Evolutionary conservation across 1,284 basidiomycete species (phyloP).

Genomic region (Phylloboletellus chloephorus): DNA sequence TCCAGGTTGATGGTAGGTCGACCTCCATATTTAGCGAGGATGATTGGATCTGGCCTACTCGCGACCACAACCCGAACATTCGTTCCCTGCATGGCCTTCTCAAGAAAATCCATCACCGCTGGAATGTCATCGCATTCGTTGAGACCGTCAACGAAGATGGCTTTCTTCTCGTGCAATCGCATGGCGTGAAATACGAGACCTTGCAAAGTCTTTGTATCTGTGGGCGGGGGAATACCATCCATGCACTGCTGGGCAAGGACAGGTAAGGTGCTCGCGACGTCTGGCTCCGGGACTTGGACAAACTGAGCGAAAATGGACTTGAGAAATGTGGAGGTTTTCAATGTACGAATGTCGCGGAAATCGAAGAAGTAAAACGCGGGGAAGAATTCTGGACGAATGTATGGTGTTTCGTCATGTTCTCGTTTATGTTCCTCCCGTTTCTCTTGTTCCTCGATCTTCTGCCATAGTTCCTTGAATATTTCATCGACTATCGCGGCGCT

Average conservation of each 20-base stretch:
- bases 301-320: conserved; percentile 28
- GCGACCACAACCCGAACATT: conserved; percentile 24
- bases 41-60: conserved; percentile 21
- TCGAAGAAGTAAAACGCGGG: conserved; percentile 29
- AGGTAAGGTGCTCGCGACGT: conserved; percentile 20
- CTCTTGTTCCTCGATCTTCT: conserved; percentile 23
- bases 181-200: conserved; percentile 26
- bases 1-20: conserved; percentile 22
- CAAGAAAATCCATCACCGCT: conserved; percentile 21
- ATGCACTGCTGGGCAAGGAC: conserved; percentile 13
- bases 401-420: conserved; percentile 17
- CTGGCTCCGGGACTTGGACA: conserved; percentile 21
- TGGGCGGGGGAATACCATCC: conserved; percentile 20
- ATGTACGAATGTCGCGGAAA: conserved; percentile 24
- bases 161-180: conserved; percentile 21
- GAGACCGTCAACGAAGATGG: conserved; percentile 25
- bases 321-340: conserved; percentile 18
- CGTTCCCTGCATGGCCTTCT: conserved; percentile 20
- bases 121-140: conserved; percentile 26
- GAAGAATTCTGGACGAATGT: conserved; percentile 23
- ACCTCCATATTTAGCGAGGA: conserved; percentile 16
- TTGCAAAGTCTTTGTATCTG: conserved; percentile 12
- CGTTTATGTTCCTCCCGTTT: conserved; percentile 16
- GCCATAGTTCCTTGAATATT: conserved; percentile 24
- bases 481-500: conserved; percentile 26